These are phyloP conservation scores for Nissolia schottii DNA, from an alignment of 306 rosid species.

Conservation along the genomic window DNA sequence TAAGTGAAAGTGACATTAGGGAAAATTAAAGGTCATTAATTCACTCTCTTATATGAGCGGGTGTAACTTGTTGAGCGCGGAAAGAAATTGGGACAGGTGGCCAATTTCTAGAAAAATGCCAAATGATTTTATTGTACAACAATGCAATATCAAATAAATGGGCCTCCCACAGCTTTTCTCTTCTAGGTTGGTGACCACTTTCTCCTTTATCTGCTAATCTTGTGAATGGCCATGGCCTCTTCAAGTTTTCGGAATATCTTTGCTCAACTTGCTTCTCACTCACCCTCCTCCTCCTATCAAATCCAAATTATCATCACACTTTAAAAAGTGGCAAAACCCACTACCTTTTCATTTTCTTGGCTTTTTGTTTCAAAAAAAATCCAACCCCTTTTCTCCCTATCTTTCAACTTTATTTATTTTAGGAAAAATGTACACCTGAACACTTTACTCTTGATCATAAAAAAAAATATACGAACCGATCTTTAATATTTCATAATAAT, in stretches of 20 bases:
- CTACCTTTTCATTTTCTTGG: background rate
- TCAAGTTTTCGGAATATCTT: slow-evolving; percentile 24
- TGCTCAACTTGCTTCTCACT: slow-evolving; percentile 23
- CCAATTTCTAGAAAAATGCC: slow-evolving; percentile 8
- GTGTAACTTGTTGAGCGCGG: slow-evolving; percentile 24
- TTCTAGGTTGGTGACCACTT: slow-evolving; percentile 35
- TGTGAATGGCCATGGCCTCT: background rate
- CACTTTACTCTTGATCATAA: too few species aligned
- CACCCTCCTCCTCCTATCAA: slow-evolving; percentile 29
- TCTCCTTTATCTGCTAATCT: slow-evolving; percentile 15
- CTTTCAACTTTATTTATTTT: background rate
- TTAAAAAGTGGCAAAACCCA: slow-evolving; percentile 17
- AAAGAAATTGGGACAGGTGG: slow-evolving; percentile 27
- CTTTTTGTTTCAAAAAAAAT: background rate
- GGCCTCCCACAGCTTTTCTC: background rate
- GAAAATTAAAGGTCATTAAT: slow-evolving; percentile 20
- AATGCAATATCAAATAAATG: background rate
- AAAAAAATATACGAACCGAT: too few species aligned
- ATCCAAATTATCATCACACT: slow-evolving; percentile 18
- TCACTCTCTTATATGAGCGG: slow-evolving; percentile 14
- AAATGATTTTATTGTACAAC: background rate
- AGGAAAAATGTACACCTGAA: background rate
- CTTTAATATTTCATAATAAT: too few species aligned
- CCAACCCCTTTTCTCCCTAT: background rate
- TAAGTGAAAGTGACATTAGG: slow-evolving; percentile 34